Evolutionary conservation across 169 alveolate species (phyloP).

Genomic region (Cyclospora cayetanensis): DNA sequence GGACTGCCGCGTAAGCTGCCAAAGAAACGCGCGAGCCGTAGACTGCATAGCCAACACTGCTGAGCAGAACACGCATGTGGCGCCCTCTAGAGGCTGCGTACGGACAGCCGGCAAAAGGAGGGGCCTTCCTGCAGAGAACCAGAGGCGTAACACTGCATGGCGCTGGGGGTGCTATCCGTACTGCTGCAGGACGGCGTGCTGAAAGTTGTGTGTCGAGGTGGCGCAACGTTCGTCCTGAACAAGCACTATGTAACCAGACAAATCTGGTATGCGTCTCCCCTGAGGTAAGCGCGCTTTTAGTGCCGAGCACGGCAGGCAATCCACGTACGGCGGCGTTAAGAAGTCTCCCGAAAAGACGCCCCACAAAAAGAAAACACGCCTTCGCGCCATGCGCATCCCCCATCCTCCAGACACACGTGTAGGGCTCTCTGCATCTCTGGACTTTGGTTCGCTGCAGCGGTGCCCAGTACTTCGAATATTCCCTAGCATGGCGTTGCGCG

Average conservation of each 20-base stretch:
- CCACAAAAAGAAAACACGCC: neutral
- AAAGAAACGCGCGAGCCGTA: neutral
- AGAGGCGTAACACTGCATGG: neutral
- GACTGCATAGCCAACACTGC: too few species aligned
- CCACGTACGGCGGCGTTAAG: neutral
- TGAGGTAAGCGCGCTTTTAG: neutral
- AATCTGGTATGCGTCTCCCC: conserved; percentile 65
- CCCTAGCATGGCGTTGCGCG: neutral
- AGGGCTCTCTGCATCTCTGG: neutral
- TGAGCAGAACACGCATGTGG: too few species aligned
- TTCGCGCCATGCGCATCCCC: too few species aligned
- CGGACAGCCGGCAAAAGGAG: too few species aligned
- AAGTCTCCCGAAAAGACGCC: neutral
- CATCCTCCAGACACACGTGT: too few species aligned
- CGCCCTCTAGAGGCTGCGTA: too few species aligned
- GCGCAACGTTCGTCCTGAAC: conserved; percentile 9
- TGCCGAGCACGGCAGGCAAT: neutral
- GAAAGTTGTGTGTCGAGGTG: conserved; percentile 27
- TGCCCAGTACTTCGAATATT: conserved; percentile 16
- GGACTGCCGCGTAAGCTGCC: neutral
- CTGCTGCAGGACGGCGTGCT: conserved; percentile 64
- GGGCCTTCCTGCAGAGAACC: neutral
- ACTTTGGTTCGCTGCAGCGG: conserved; percentile 1
- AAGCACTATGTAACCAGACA: conserved; percentile 61
- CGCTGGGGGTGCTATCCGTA: neutral